Evolutionary conservation across 441 rosid species (phyloP), one percentile per base, ranked within the genome.

Genomic region (Erysimum cheiri): DNA sequence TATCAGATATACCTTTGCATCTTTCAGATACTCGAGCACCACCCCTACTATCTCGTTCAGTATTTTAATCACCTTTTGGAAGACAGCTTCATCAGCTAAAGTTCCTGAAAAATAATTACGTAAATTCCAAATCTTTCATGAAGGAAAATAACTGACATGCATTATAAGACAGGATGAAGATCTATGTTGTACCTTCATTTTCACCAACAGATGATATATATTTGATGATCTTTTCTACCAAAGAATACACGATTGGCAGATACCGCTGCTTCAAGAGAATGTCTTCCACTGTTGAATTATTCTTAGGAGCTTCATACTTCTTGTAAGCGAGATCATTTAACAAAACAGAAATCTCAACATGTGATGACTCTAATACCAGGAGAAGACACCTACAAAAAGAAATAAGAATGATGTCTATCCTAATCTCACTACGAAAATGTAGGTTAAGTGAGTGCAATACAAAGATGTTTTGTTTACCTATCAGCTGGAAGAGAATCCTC

Each of bases 331-430:
- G 80, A 44, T 94, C 96, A 82, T 92, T 88, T 71, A 85, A 75
- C 84, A 94, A 71, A 75, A 94, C 97, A 64, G 96, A 89, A 80
- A 88, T 79, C 75, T 94, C 98, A 71, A 92, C 94, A 83, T 92
- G 83, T 57, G 99, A 81, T 59, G 96, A 84, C 82, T 92, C 94
- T 80, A 90, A 71, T 52, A 94, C 94, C 55, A 94, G 92, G 79
- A 94, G 74, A 22, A 94, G 85, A 70, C 97, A 92, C 89, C 99
- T 94, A 77, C 67, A 59, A 77, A 70, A 70, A 71, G 32, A 65
- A 50, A 62, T 37, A 26, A 41, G n/a, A 19, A 62, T 19, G 54
- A 40, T 11, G 3, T 26, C 32, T 39, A 70, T 19, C 31, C 19
- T 36, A 14, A 48, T 15, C 43, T 33, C 67, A 69, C 36, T 36